These are phyloP conservation scores for Aegilops bicornis DNA, from an alignment of 176 grass and related monocot genomes.

Conservation along the genomic window DNA sequence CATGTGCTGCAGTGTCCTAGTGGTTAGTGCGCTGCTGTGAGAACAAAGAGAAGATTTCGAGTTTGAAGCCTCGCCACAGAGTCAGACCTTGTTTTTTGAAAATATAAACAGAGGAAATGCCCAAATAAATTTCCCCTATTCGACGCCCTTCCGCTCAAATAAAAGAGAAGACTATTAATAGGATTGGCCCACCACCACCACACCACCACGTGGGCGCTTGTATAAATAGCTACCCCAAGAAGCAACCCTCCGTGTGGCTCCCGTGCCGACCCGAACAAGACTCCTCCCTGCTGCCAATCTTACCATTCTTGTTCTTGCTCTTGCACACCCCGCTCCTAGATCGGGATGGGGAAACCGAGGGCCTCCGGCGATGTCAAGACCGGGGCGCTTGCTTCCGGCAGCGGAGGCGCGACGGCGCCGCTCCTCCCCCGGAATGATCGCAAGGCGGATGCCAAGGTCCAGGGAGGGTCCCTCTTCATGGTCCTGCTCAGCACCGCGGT, in stretches of 20 bases:
- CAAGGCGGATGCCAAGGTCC: constrained; percentile 21
- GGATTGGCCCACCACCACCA: too few relatives aligned
- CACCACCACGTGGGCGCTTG: too few relatives aligned
- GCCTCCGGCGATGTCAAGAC: constrained; percentile 14
- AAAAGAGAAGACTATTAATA: too few relatives aligned
- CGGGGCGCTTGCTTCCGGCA: neutral
- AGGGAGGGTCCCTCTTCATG: constrained; percentile 36
- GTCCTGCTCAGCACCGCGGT: constrained; percentile 60
- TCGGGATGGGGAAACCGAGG: constrained; percentile 27
- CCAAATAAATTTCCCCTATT: too few relatives aligned
- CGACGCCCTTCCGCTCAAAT: too few relatives aligned
- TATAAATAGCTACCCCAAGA: neutral
- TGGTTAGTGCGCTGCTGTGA: too few relatives aligned
- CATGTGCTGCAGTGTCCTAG: too few relatives aligned
- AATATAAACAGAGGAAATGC: too few relatives aligned
- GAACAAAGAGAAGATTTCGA: too few relatives aligned
- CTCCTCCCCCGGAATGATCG: constrained; percentile 15
- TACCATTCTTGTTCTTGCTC: neutral
- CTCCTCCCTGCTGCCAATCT: neutral
- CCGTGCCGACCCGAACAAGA: neutral
- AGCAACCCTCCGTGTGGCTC: neutral
- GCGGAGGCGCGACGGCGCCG: constrained; percentile 13
- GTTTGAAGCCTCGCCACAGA: too few relatives aligned
- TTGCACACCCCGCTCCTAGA: neutral
- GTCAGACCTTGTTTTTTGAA: too few relatives aligned